These are phyloP conservation scores for Lenwebbia sp. DNA, from an alignment of 345 rosid species.

Conservation along the genomic window DNA sequence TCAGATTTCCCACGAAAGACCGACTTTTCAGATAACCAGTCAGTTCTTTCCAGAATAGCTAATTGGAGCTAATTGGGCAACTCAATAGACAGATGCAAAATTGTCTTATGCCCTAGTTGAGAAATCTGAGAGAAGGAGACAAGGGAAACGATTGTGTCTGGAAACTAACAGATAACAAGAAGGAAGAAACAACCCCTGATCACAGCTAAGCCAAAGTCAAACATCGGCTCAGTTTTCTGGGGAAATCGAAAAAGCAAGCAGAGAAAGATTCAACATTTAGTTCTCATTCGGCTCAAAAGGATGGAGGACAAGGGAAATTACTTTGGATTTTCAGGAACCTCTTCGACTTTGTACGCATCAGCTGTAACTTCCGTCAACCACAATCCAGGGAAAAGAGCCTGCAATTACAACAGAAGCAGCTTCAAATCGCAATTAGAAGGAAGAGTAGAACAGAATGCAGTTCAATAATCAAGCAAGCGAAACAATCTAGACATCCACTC, in stretches of 20 bases:
- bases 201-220: neutral
- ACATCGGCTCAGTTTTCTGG: neutral
- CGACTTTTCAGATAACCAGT: neutral
- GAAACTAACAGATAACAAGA: neutral
- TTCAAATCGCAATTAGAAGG: neutral
- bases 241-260: neutral
- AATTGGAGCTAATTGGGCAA: neutral
- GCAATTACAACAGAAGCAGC: constrained; percentile 3
- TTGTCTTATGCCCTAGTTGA: neutral
- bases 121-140: neutral
- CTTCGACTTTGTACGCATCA: constrained; percentile 64
- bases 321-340: constrained; percentile 38
- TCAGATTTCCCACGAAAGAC: neutral
- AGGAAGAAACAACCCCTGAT: neutral
- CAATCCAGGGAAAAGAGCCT: constrained; percentile 57
- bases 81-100: neutral
- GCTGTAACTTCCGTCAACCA: constrained; percentile 57
- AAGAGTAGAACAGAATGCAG: neutral
- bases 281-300: neutral
- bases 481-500: constrained; percentile 8
- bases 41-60: neutral
- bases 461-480: neutral
- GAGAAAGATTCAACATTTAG: neutral
- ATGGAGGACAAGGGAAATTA: constrained; percentile 1
- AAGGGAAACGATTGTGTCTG: neutral